Percentiles rank a stretch among this genome's conserved stretches.
phyloP scores from a whole-genome alignment of 2,329 filamentous ascomycete genomes.

The Rhinocladiella similis region DNA sequence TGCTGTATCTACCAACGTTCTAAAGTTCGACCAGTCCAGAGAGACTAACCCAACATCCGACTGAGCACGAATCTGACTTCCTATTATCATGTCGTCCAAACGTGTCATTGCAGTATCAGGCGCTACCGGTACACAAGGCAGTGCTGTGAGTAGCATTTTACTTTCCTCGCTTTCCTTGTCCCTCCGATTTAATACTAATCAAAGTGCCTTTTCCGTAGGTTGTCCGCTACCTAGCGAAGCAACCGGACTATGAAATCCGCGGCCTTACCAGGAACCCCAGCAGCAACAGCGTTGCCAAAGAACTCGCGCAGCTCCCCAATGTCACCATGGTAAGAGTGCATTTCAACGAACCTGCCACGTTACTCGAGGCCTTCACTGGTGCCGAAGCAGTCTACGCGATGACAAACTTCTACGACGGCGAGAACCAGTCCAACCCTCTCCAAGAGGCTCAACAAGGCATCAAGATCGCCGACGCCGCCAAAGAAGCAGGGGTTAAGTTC shows the following conservation, averaged over 20 bases:
- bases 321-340: neutral
- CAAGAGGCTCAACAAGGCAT: neutral
- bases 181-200: no score
- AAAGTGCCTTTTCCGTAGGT: neutral
- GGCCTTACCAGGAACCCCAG: neutral
- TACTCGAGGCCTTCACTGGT: neutral
- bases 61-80: neutral
- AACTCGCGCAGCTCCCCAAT: neutral
- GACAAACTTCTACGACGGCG: neutral
- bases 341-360: neutral
- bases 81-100: neutral
- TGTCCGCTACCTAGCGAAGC: neutral
- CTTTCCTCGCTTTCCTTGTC: neutral
- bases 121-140: neutral
- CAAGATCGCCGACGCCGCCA: neutral
- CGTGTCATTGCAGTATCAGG: neutral
- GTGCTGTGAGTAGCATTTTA: neutral
- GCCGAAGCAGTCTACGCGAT: neutral
- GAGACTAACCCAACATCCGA: no score
- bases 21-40: no score
- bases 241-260: neutral
- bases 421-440: neutral
- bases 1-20: no score
- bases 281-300: neutral
- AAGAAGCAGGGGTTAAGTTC: neutral